Base-by-base conservation (phyloP, 2,329 filamentous ascomycete genomes). In the Hortaea werneckii region DNA sequence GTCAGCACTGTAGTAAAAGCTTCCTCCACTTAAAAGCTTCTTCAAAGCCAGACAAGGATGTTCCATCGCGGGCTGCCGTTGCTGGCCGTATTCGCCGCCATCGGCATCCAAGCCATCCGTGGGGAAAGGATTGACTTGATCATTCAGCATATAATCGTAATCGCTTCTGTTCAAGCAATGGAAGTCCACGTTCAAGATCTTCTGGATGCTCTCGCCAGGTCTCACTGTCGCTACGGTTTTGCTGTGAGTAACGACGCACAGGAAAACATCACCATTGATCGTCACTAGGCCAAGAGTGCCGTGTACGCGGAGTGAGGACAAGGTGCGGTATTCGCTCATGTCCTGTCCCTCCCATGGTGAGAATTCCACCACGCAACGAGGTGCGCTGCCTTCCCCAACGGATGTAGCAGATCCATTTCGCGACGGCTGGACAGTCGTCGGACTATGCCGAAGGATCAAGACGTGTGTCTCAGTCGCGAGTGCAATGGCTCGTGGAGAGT, bases 1-100 rank as follows among this genome's bases (percentile, higher is more conserved):
- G 65, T 96, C 88, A n/a, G 87, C 87, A 62, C 88, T 95, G 69
- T 95, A 98, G 65, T 96, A 98, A 63, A 98, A 98, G 29, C 85
- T 94, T 27, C 90, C 89, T 64, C 94, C 89, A 61, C 87, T 84
- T 46, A 98, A 72, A 34, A 98, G 77, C 72, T 95, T 96, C 66
- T 90, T 89, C 49, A 98, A 67, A 40, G 92, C 86, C 57, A 87
- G 72, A 65, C 90, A 96, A 5, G 92, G 92, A 65, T 95, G 88
- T 59, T 95, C 88, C 29, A 86, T 66, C 27, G 81, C 67, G 37
- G 79, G 71, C 38, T 95, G 87, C 47, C 82, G 76, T 47, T 82
- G 80, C 48, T 68, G 67, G 34, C 70, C 69, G 59, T 73, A 67
- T 46, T 75, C 71, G 48, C 66, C 69, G 32, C 77, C 76, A 51